phyloP scores from a whole-genome alignment of 1,139 yeast species.

The Nakaseomyces sp. region DNA sequence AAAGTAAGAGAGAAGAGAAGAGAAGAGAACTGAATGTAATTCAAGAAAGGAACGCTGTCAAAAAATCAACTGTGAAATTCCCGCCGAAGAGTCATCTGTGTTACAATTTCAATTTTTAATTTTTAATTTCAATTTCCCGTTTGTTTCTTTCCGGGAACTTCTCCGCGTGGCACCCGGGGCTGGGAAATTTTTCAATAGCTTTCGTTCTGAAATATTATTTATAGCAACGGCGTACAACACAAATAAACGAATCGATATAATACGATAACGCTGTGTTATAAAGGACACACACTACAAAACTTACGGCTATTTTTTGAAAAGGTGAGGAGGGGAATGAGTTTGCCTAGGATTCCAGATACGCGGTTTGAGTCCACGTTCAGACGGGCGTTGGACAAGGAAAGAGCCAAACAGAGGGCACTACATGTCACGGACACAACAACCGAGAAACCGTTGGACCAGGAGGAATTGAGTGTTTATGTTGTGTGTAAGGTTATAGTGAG shows the following conservation, averaged over 20 bases:
- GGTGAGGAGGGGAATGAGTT: slow-evolving; percentile 6
- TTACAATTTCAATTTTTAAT: too few species aligned
- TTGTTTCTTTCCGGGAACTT: neutral
- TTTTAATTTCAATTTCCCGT: too few species aligned
- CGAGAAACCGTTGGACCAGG: too few species aligned
- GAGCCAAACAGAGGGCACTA: neutral
- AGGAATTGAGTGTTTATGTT: slow-evolving; percentile 30
- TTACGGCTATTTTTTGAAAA: neutral
- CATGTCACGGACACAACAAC: neutral
- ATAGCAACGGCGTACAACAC: neutral
- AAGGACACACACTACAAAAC: slow-evolving; percentile 2
- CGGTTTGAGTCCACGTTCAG: slow-evolving; percentile 7
- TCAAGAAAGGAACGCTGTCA: too few species aligned
- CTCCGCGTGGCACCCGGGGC: slow-evolving; percentile 1
- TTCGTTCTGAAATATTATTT: too few species aligned
- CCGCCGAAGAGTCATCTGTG: neutral
- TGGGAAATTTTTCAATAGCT: too few species aligned
- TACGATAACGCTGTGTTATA: too few species aligned
- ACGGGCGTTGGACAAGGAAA: slow-evolving; percentile 5
- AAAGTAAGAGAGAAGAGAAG: too few species aligned
- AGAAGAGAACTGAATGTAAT: too few species aligned
- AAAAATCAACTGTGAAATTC: too few species aligned
- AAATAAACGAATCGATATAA: neutral
- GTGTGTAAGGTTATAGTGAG: slow-evolving; percentile 44
- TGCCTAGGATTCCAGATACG: slow-evolving; percentile 7